These are phyloP conservation scores for Lipomyces japonicus DNA, from an alignment of 805 yeast genomes.

Conservation along the genomic window DNA sequence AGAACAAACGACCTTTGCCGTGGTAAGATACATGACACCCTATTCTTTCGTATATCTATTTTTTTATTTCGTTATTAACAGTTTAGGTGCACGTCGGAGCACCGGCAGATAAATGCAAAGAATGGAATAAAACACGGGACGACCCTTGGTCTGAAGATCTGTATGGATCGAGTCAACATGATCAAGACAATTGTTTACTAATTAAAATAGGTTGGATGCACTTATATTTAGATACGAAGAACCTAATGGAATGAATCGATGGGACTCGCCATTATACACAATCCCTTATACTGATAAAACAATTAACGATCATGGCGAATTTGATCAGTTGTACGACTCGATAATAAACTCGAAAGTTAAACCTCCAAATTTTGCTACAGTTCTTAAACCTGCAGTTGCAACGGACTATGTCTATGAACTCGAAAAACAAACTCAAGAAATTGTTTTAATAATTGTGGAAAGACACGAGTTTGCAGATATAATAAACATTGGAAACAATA, in stretches of 20 bases:
- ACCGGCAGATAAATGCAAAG: constrained; percentile 56
- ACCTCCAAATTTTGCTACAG: constrained; percentile 81
- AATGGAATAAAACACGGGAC: constrained; percentile 50
- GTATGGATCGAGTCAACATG: constrained; percentile 3
- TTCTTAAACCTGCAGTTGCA: constrained; percentile 73
- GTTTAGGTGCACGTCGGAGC: constrained; percentile 60
- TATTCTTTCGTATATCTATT: background rate
- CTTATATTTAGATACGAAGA: constrained; percentile 87
- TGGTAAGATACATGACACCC: too few species aligned
- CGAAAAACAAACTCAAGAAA: constrained; percentile 65
- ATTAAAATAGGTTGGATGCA: constrained; percentile 45
- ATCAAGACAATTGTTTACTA: background rate
- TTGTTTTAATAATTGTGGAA: constrained; percentile 59
- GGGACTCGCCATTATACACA: constrained; percentile 92
- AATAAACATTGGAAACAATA: constrained; percentile 33
- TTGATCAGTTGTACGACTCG: constrained; percentile 55
- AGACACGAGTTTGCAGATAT: constrained; percentile 51
- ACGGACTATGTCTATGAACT: constrained; percentile 73
- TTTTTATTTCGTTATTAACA: background rate
- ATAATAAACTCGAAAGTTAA: constrained; percentile 51
- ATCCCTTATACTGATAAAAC: constrained; percentile 53
- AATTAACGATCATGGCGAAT: constrained; percentile 41
- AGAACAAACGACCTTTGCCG: constrained; percentile 73
- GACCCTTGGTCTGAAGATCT: constrained; percentile 28
- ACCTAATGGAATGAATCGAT: constrained; percentile 76